A percentile compares a stretch with the other conserved stretches of the same genome.
These are phyloP conservation scores for Epichloe gansuensis DNA, from an alignment of 2,329 filamentous ascomycete genomes.

Conservation along the genomic window DNA sequence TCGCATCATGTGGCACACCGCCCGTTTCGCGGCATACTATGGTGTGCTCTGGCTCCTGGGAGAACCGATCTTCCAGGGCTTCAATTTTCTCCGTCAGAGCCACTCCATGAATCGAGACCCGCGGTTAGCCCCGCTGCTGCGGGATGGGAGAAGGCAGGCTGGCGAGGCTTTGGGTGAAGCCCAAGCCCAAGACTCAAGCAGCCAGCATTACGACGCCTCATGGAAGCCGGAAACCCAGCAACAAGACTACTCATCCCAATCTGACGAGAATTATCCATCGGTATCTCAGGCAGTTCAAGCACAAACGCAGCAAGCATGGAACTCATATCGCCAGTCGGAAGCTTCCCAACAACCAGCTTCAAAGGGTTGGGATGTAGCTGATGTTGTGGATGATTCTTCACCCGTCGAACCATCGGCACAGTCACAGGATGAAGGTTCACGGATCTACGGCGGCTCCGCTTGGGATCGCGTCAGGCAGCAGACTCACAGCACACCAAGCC, in stretches of 20 bases:
- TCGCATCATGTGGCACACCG: conserved; percentile 22
- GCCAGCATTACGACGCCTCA: conserved; percentile 8
- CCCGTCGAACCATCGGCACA: conserved; percentile 25
- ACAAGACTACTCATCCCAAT: conserved; percentile 6
- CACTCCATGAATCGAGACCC: conserved; percentile 17
- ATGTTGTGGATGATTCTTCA: conserved; percentile 30
- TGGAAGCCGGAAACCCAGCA: conserved; percentile 10
- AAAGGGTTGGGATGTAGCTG: conserved; percentile 14
- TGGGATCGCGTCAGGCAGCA: conserved; percentile 35
- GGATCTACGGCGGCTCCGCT: conserved; percentile 20
- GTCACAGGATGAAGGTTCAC: conserved; percentile 10
- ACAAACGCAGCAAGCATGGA: conserved; percentile 9
- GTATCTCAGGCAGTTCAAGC: conserved; percentile 1
- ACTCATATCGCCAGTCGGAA: conserved; percentile 5
- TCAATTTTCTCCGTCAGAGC: conserved; percentile 14
- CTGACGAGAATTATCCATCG: conserved; percentile 2
- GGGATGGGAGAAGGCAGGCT: conserved; percentile 10
- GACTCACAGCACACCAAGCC: conserved; percentile 15
- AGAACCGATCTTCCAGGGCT: conserved; percentile 18
- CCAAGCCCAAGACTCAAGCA: conserved; percentile 8
- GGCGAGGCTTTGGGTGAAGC: conserved; percentile 6
- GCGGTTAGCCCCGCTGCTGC: conserved; percentile 16
- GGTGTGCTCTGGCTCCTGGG: conserved; percentile 14
- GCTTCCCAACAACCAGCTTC: conserved; percentile 5
- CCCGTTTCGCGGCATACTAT: conserved; percentile 24